Evolutionary conservation across 2,329 filamentous ascomycete species (phyloP), one percentile per base, ranked within the genome.

Genomic region (Coniella lustricola): DNA sequence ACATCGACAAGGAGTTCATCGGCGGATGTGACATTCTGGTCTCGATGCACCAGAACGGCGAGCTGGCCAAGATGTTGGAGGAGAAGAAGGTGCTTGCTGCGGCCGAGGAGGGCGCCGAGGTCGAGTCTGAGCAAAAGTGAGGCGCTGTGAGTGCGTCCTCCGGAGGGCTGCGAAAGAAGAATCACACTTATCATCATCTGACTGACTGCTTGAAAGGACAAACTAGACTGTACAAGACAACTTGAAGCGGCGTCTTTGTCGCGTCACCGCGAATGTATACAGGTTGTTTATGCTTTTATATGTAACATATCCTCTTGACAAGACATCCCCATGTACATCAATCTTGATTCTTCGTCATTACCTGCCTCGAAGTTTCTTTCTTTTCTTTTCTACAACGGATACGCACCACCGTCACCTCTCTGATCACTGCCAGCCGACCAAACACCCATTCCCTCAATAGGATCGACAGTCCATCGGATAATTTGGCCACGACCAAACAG

Each of bases 11-110:
- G 71, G 91, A 98, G 66, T 98, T 98, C 64, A 76, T 98, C 40
- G 93, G 93, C 48, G 93, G 93, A n/a, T 96, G 90, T 65, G 93
- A 98, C 67, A 98, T 98, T 56, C 68, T 98, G 59, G 85, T 97
- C 65, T 86, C 85, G 2, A 97, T 98, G 93, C 91, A 97, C 72
- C 87, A 96, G 70, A 94, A 88, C 62, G 93, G 93, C 22, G 90
- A 94, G 58, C 71, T 98, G 60, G 88, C 90, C 8, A 94, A 94
- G 75, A 68, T 97, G 65, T 74, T 98, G 43, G 88, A 95, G 64
- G 87, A 95, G 68, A 95, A 95, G 76, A 81, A 82, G 54, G 87
- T 97, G n/a, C 69, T 98, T 48, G 80, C 84, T 14, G 68, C 76
- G 2, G 66, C 69, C 2, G 76, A 82, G 52, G 61, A 49, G 25